Evolutionary conservation across 1,284 basidiomycete species (phyloP).

Genomic region (Cutaneotrichosporon sp.): DNA sequence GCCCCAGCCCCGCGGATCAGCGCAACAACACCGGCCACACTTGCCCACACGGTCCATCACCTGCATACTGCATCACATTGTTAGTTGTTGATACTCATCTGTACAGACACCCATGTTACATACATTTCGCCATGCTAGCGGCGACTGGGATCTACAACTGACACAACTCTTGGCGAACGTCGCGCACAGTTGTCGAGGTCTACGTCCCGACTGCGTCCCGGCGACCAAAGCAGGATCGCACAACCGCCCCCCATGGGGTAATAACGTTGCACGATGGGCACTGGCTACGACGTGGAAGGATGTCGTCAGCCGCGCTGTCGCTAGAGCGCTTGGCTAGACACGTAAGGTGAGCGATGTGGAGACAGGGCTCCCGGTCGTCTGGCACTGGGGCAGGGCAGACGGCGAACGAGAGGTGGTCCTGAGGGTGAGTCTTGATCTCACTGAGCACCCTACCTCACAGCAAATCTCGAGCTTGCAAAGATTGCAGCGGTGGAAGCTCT

Average conservation of each 20-base stretch:
- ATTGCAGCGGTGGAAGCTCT: constrained; percentile 55
- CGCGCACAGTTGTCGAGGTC: background rate
- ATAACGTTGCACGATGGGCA: constrained; percentile 56
- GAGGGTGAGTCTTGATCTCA: constrained; percentile 21
- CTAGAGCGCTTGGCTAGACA: constrained; percentile 62
- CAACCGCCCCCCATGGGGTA: constrained; percentile 71
- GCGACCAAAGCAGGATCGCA: constrained; percentile 68
- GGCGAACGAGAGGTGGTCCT: constrained; percentile 63
- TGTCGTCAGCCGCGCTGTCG: background rate
- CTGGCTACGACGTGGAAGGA: constrained; percentile 1
- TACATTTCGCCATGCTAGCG: background rate
- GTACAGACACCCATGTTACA: constrained; percentile 1
- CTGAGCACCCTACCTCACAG: constrained; percentile 56
- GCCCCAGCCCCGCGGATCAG: background rate
- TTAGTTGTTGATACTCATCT: background rate
- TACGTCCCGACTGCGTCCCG: constrained; percentile 29
- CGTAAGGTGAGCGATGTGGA: constrained; percentile 62
- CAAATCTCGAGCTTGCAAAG: constrained; percentile 60
- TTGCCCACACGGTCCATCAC: background rate
- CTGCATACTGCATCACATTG: background rate
- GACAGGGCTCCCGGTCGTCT: constrained; percentile 24
- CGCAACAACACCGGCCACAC: background rate
- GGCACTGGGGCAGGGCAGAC: constrained; percentile 58
- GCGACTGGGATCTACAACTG: background rate
- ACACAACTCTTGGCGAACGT: too few relatives aligned